Base-by-base conservation (phyloP, 345 rosid genomes). In the Brassica napus region DNA sequence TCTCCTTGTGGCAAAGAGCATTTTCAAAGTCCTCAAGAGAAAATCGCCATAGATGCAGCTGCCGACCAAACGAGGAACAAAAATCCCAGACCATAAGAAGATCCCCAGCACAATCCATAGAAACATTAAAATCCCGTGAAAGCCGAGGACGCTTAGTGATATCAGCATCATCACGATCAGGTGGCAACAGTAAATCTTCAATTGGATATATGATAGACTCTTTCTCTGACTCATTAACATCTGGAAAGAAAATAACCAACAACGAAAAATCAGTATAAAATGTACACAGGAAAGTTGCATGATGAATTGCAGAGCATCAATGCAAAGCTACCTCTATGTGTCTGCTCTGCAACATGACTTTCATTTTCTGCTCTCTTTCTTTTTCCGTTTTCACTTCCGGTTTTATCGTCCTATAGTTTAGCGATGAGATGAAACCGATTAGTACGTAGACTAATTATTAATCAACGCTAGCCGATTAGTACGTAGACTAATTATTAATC, bases 51-150 rank as follows among this genome's bases (percentile, higher is more conserved):
- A 95, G 82, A 76, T 87, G 85, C 78, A 95, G 82, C 84, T 83
- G 86, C 83, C 88, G 85, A 75, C 93, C 76, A 84, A 90, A 95
- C 59, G 98, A 89, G 68, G 89, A 85, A 85, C 98, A 95, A 83
- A 92, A 93, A 75, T 95, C 96, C 99, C 99, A 95, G 83, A 93
- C 88, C 98, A 88, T 87, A 75, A 95, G 82, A 82, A 95, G 93
- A 86, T 95, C 89, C 60, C 97, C 96, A 47, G 89, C 86, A 74
- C 88, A 93, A 79, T 87, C 86, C 86, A 89, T 81, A 11, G 93
- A 89, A 84, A 91, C 85, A 79, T 79, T 87, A 81, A 95, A 95
- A 74, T 93, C 94, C 83, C 87, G 90, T 67, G 89, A 86, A 61
- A 93, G 97, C 69, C 86, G 81, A 82, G 99, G 97, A 42, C 49